Conservation (phyloP, 2,329 filamentous ascomycete genomes). For the Paramyrothecium sp. region DNA sequence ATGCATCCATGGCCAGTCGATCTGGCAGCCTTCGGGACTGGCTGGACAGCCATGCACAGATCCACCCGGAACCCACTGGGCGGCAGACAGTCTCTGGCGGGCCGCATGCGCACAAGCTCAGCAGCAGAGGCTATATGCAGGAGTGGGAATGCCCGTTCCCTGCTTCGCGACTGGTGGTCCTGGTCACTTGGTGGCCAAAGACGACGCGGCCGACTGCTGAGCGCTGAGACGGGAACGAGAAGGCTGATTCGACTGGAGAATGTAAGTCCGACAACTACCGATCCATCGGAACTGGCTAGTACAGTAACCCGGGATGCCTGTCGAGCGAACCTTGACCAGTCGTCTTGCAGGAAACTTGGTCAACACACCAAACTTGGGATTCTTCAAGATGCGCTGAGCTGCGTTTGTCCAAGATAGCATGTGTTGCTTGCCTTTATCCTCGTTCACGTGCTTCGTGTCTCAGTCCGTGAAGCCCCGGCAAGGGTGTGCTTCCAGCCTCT, state of each 20-base stretch:
- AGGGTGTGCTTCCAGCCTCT: no score
- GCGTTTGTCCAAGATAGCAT: no score
- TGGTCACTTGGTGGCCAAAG: no score
- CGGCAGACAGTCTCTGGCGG: background rate
- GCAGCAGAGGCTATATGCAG: background rate
- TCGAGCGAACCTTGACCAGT: no score
- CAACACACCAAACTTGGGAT: no score
- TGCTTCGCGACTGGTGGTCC: background rate
- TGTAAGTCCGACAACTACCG: background rate
- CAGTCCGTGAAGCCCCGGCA: no score
- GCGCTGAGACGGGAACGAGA: background rate
- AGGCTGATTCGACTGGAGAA: background rate
- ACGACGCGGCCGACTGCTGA: background rate
- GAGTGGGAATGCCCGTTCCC: background rate
- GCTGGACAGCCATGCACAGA: background rate
- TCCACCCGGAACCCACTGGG: background rate
- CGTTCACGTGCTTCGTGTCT: no score
- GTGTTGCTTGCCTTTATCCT: no score
- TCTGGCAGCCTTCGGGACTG: background rate
- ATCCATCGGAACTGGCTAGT: background rate
- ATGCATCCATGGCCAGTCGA: background rate
- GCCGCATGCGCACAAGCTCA: background rate
- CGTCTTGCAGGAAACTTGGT: no score
- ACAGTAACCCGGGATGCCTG: background rate
- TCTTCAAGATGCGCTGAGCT: no score